A percentile compares a stretch with the other conserved stretches of the same genome.
These are phyloP conservation scores for Drechslerella stenobrocha DNA, from an alignment of 2,329 filamentous ascomycete genomes.

Conservation along the genomic window DNA sequence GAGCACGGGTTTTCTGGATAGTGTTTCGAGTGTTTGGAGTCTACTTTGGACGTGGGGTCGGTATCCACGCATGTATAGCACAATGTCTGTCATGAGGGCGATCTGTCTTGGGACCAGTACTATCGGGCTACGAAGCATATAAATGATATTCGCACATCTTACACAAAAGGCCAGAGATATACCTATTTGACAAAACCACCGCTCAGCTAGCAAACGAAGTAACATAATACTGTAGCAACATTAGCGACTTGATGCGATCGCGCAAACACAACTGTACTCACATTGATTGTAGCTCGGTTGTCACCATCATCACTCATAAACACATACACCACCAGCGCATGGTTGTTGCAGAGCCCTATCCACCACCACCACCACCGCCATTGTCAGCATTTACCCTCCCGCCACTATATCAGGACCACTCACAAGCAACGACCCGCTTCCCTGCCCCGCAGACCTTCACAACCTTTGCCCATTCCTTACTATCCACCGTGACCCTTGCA, in stretches of 20 bases:
- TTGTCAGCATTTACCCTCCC: slow-evolving; percentile 49
- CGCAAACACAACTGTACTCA: neutral
- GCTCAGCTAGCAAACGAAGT: slow-evolving; percentile 22
- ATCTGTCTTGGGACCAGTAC: neutral
- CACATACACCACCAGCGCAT: slow-evolving; percentile 80
- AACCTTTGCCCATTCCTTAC: slow-evolving; percentile 91
- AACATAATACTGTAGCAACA: slow-evolving; percentile 32
- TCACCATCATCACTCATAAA: slow-evolving; percentile 74
- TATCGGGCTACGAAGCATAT: too few relatives aligned
- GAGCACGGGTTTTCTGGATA: neutral
- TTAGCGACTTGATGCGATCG: neutral
- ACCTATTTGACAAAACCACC: neutral
- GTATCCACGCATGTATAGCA: too few relatives aligned
- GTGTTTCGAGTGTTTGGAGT: neutral
- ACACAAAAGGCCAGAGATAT: too few relatives aligned
- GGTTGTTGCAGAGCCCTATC: slow-evolving; percentile 71
- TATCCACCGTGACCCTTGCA: slow-evolving; percentile 88
- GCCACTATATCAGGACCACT: slow-evolving; percentile 53
- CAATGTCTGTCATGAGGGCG: too few relatives aligned
- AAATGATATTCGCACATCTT: too few relatives aligned
- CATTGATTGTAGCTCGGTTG: slow-evolving; percentile 63
- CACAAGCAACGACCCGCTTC: slow-evolving; percentile 87
- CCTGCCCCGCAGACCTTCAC: slow-evolving; percentile 87
- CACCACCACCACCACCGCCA: neutral
- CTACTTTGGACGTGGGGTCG: neutral